Evolutionary conservation across 208 protist species (phyloP).

Genomic region (Trypanosoma conorhini): DNA sequence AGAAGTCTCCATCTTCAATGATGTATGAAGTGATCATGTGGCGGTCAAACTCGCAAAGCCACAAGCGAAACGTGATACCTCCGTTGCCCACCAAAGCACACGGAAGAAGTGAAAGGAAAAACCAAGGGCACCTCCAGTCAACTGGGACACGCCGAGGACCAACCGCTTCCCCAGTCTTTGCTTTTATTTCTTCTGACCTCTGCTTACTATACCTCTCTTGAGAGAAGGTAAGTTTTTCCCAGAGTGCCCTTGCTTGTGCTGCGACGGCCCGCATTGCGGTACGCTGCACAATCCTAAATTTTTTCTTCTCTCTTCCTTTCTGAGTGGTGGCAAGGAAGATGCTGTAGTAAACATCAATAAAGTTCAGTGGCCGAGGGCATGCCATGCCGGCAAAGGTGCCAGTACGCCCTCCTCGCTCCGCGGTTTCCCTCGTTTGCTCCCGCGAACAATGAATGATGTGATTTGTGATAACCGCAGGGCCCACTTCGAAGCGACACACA

Average conservation of each 20-base stretch:
- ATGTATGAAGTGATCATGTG: conserved; percentile 19
- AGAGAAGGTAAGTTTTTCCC: conserved; percentile 33
- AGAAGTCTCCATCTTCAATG: conserved; percentile 20
- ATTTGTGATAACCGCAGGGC: conserved; percentile 19
- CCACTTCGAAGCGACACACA: conserved; percentile 31
- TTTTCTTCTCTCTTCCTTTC: conserved; percentile 3
- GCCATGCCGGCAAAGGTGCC: conserved; percentile 26
- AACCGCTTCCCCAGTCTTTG: neutral
- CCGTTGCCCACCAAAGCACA: conserved; percentile 3
- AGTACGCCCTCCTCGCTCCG: conserved; percentile 2
- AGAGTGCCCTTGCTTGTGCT: conserved; percentile 27
- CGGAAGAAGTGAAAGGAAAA: conserved; percentile 28
- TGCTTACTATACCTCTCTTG: neutral
- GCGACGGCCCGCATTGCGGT: conserved; percentile 26
- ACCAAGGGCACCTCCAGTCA: conserved; percentile 23
- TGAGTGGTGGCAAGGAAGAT: conserved; percentile 10
- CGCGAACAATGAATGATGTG: conserved; percentile 13
- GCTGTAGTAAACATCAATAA: conserved; percentile 20
- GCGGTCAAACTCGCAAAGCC: conserved; percentile 12
- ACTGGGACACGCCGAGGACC: conserved; percentile 21
- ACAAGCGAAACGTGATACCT: conserved; percentile 25
- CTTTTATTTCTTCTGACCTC: neutral
- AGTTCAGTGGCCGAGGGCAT: conserved; percentile 26
- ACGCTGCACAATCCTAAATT: conserved; percentile 12
- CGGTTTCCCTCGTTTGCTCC: conserved; percentile 19